Percentiles rank a stretch among this genome's conserved stretches.
These are phyloP conservation scores for Stephania cephalantha DNA, from an alignment of 164 flowering plant species.

Conservation along the genomic window DNA sequence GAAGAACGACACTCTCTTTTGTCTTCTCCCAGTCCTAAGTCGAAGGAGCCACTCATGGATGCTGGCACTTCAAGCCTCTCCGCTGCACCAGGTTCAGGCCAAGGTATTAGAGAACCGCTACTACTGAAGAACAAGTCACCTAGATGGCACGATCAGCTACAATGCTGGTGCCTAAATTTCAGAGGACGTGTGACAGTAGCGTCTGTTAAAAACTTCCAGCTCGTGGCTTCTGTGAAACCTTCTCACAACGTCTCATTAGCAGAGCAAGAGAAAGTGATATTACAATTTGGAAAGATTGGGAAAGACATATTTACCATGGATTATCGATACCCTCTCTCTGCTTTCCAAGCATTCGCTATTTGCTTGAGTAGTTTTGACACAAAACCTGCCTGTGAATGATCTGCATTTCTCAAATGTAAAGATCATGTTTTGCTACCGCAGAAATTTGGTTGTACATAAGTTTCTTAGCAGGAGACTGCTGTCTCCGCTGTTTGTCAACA, in stretches of 20 bases:
- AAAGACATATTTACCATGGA: conserved; percentile 74
- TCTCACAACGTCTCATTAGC: conserved; percentile 37
- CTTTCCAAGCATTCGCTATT: conserved; percentile 83
- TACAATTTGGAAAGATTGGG: conserved; percentile 89
- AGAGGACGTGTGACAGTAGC: conserved; percentile 93
- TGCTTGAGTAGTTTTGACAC: conserved; percentile 32
- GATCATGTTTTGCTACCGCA: conserved; percentile 15
- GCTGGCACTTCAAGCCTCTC: conserved; percentile 27
- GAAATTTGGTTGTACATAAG: conserved; percentile 30
- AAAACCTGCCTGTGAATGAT: conserved; percentile 85
- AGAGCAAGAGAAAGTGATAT: conserved; percentile 74
- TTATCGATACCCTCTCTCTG: conserved; percentile 40
- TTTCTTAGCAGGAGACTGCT: conserved; percentile 19
- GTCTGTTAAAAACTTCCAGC: conserved; percentile 92
- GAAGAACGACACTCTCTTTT: conserved; percentile 28
- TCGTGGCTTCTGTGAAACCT: conserved; percentile 62
- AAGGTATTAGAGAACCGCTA: conserved; percentile 31
- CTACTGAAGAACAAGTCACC: conserved; percentile 73
- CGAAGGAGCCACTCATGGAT: conserved; percentile 24
- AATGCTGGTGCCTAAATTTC: conserved; percentile 92
- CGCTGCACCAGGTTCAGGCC: conserved; percentile 18
- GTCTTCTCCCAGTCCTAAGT: conserved; percentile 19
- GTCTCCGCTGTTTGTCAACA: conserved; percentile 13
- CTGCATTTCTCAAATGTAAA: conserved; percentile 1
- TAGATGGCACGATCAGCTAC: conserved; percentile 29